Evolutionary conservation across 2,329 filamentous ascomycete species (phyloP), one percentile per base, ranked within the genome.

Genomic region (Fusarium papillatum): DNA sequence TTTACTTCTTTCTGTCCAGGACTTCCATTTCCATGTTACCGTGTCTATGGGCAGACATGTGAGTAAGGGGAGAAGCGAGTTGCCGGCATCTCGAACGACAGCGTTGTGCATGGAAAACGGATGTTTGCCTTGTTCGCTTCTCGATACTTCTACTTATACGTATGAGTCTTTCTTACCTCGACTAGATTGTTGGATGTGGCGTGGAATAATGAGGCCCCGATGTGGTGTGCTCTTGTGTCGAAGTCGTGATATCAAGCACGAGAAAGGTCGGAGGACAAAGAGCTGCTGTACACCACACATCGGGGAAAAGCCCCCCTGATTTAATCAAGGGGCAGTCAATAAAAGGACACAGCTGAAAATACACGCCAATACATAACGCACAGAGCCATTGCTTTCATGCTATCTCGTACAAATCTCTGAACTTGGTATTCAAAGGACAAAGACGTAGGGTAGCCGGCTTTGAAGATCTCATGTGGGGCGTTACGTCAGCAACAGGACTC

Each of bases 401-500:
- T n/a, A 41, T 39, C 10, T 19, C 19, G 10, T 10, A 39, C 29
- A 22, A 41, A 14, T 60, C n/a, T 60, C 57, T 60, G 29, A 60
- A 41, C 57, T 60, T 41, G 57, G 61, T 16, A 13, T 57, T 31
- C 53, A 9, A 31, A 22, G 19, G 53, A 57, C 53, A 57, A 57
- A 57, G 29, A 4, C 53, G n/a, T 34, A 66, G 64, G 50, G 64
- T 66, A 66, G 50, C 26, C 31, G 16, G 10, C 26, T 59, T 43
- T 26, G 31, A 17, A n/a, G 16, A 43, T 29, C 38, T 8, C 22
- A 10, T n/a, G 36, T 41, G 59, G 24, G 38, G 59, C 59, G 17
- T 39, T 59, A 62, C n/a, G 66, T 72, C 41, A 26, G 36, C 43
- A 53, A 53, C 60, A 63, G 60, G 60, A 39, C 60, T 63, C 60